Conservation (phyloP, 805 yeast species). For the Ogataea neopini region DNA sequence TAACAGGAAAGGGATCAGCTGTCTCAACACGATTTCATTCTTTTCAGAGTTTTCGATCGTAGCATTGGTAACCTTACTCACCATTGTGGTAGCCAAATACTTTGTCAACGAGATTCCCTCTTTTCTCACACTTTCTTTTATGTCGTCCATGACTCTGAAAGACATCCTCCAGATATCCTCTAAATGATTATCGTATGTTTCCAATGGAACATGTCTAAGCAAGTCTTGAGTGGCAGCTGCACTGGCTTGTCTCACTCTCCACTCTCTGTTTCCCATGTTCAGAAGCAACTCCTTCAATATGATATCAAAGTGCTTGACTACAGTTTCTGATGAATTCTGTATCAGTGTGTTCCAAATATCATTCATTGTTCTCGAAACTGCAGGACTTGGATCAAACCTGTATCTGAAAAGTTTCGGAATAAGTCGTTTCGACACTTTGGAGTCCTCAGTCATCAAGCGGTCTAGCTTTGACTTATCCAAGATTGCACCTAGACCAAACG, state of each 20-base stretch:
- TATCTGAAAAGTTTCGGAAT: conserved; percentile 85
- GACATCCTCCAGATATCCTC: conserved; percentile 85
- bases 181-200: conserved; percentile 49
- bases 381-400: conserved; percentile 76
- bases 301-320: conserved; percentile 52
- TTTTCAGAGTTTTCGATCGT: conserved; percentile 36
- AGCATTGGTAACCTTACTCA: conserved; percentile 54
- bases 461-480: conserved; percentile 77
- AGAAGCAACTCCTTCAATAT: conserved; percentile 65
- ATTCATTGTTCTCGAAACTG: conserved; percentile 80
- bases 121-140: conserved; percentile 86
- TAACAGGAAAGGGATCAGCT: conserved; percentile 73
- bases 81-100: conserved; percentile 61
- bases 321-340: conserved; percentile 50
- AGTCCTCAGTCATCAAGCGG: conserved; percentile 55
- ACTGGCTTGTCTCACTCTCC: conserved; percentile 93
- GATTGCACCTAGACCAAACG: conserved; percentile 87
- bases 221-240: conserved; percentile 69
- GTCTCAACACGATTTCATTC: conserved; percentile 49
- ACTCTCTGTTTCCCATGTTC: conserved; percentile 79
- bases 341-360: conserved; percentile 83
- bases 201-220: conserved; percentile 58
- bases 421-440: conserved; percentile 54
- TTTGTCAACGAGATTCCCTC: conserved; percentile 75
- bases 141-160: conserved; percentile 89